phyloP scores from a whole-genome alignment of 192 early-diverging fungal genomes.

The Kappamyces sp. region DNA sequence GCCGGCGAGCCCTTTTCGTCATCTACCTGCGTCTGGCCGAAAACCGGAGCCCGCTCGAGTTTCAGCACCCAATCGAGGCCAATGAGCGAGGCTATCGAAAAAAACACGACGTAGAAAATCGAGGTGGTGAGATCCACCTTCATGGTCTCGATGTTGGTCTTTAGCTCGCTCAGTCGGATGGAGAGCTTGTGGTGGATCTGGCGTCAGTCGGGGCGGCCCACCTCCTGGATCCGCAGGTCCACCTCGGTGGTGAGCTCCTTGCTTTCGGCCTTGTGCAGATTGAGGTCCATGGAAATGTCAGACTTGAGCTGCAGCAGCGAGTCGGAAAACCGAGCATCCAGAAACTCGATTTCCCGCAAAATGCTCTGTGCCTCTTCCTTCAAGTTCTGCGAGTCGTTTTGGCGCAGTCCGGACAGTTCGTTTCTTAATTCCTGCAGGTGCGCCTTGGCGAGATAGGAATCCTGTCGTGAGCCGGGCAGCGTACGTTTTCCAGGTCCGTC shows the following conservation, averaged over 20 bases:
- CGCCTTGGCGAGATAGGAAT: slow-evolving; percentile 75
- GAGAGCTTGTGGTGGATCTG: slow-evolving; percentile 81
- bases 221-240: slow-evolving; percentile 28
- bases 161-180: slow-evolving; percentile 71
- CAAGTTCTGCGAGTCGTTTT: slow-evolving; percentile 67
- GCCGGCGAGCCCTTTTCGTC: too few relatives aligned
- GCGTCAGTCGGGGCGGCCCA: slow-evolving; percentile 37
- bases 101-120: slow-evolving; percentile 11
- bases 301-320: slow-evolving; percentile 68
- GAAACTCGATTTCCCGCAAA: slow-evolving; percentile 69
- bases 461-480: slow-evolving; percentile 22
- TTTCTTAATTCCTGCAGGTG: slow-evolving; percentile 63
- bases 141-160: slow-evolving; percentile 82
- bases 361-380: slow-evolving; percentile 68
- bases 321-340: slow-evolving; percentile 71
- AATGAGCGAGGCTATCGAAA: too few relatives aligned
- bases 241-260: slow-evolving; percentile 70
- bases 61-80: too few relatives aligned
- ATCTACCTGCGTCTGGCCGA: too few relatives aligned
- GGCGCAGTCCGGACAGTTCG: slow-evolving; percentile 21
- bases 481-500: slow-evolving; percentile 75
- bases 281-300: slow-evolving; percentile 87
- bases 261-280: slow-evolving; percentile 79
- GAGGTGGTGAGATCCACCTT: slow-evolving; percentile 72
- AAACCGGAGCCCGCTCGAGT: too few relatives aligned